phyloP scores from a whole-genome alignment of 768 basidiomycete species.

The Sistotremastrum niveocremeum region DNA sequence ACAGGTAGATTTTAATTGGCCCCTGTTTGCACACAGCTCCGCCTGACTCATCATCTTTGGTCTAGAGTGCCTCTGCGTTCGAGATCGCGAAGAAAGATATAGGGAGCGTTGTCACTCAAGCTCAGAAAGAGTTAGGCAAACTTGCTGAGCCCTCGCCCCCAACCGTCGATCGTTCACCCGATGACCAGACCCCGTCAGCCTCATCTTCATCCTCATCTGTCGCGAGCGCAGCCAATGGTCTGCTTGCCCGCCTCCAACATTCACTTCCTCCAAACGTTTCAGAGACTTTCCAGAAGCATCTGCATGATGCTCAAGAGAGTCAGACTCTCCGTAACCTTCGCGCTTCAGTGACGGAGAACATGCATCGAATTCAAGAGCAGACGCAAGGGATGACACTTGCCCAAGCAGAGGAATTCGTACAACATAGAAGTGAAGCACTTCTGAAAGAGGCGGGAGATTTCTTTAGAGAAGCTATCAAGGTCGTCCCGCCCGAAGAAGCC shows the following conservation, averaged over 20 bases:
- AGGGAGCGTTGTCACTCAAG: conserved; percentile 58
- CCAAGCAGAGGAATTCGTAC: conserved; percentile 72
- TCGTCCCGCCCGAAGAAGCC: conserved; percentile 66
- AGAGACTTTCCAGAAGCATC: conserved; percentile 47
- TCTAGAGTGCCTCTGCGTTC: conserved; percentile 55
- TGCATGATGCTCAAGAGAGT: conserved; percentile 54
- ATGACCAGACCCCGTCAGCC: conserved; percentile 2
- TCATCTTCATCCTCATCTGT: conserved; percentile 9
- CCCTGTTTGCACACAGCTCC: background rate
- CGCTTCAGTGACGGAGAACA: conserved; percentile 53
- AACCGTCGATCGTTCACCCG: conserved; percentile 1
- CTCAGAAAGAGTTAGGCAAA: conserved; percentile 63
- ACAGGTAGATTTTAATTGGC: conserved; percentile 41
- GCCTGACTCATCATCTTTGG: background rate
- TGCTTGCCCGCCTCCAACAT: conserved; percentile 61
- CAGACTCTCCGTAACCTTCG: conserved; percentile 42
- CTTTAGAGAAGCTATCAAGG: conserved; percentile 81
- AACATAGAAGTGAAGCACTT: conserved; percentile 51
- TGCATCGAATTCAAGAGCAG: conserved; percentile 53
- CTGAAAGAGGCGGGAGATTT: conserved; percentile 48
- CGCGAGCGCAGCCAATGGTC: conserved; percentile 16
- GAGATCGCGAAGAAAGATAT: conserved; percentile 63
- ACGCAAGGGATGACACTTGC: conserved; percentile 60
- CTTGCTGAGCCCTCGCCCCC: conserved; percentile 17
- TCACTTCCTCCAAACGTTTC: conserved; percentile 66